Percentiles rank a stretch among this genome's conserved stretches.
phyloP scores from a whole-genome alignment of 2,329 filamentous ascomycete species.

The Diaporthe humulicola region DNA sequence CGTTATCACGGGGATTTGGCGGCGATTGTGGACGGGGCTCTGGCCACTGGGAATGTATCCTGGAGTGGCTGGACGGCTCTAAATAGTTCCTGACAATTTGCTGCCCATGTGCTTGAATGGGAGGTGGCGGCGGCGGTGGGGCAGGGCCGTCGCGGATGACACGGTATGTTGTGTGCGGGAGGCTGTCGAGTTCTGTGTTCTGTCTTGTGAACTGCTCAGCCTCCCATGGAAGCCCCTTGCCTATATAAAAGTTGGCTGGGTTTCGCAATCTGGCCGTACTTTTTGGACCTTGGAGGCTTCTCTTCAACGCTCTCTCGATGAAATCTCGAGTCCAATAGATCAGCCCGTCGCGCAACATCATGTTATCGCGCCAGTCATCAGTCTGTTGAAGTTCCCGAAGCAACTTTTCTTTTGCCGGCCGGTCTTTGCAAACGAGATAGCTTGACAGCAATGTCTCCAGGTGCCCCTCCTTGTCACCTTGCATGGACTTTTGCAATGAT shows the following conservation, averaged over 20 bases:
- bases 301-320: slow-evolving; percentile 7
- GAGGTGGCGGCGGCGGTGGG: neutral
- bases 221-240: neutral
- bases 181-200: neutral
- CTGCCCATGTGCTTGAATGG: neutral
- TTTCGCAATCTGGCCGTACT: neutral
- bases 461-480: neutral
- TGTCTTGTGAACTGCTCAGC: neutral
- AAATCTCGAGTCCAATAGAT: slow-evolving; percentile 4
- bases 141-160: neutral
- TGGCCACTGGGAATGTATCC: neutral
- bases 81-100: neutral
- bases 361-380: neutral
- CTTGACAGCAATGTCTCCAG: neutral
- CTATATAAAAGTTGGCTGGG: neutral
- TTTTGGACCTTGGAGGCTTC: neutral
- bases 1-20: neutral
- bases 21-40: neutral
- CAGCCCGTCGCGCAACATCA: neutral
- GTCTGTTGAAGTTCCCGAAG: neutral
- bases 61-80: neutral
- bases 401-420: neutral
- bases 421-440: slow-evolving; percentile 5
- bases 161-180: no score
- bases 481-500: neutral